Conservation (phyloP, 169 alveolate species). For the Cryptosporidium canis region DNA sequence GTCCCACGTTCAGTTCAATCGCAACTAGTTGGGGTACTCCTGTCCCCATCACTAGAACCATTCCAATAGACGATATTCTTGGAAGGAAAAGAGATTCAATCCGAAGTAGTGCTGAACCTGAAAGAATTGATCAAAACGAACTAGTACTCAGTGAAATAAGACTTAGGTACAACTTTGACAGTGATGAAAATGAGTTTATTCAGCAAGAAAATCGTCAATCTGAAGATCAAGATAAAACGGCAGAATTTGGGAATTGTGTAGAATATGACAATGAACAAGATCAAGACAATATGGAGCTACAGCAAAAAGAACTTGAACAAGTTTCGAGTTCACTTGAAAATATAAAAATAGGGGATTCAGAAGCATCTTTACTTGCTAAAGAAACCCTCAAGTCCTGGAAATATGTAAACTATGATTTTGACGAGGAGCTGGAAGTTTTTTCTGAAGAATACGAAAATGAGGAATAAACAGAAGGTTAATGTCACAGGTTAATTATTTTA, state of each 20-base stretch:
- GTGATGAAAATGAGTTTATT: constrained; percentile 3
- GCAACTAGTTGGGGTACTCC: constrained; percentile 74
- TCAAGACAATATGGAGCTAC: background rate
- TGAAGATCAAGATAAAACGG: background rate
- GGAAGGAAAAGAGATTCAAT: constrained; percentile 35
- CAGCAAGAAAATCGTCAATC: background rate
- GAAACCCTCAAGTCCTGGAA: constrained; percentile 66
- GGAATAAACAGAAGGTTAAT: background rate
- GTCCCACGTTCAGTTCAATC: constrained; percentile 57
- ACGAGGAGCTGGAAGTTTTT: constrained; percentile 11
- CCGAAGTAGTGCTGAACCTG: background rate
- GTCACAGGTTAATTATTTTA: background rate
- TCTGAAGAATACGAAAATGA: constrained; percentile 1
- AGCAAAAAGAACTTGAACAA: background rate
- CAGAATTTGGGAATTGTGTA: background rate
- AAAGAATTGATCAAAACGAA: constrained; percentile 19
- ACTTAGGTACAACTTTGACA: background rate
- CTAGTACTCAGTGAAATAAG: background rate
- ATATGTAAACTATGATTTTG: constrained; percentile 22
- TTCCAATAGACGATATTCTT: constrained; percentile 58
- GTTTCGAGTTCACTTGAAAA: background rate
- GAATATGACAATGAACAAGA: background rate
- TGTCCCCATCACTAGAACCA: constrained; percentile 68
- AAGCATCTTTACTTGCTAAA: constrained; percentile 27
- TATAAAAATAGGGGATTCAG: background rate